Conservation (phyloP, 1,139 yeast species). For the Citeromyces hawaiiensis region DNA sequence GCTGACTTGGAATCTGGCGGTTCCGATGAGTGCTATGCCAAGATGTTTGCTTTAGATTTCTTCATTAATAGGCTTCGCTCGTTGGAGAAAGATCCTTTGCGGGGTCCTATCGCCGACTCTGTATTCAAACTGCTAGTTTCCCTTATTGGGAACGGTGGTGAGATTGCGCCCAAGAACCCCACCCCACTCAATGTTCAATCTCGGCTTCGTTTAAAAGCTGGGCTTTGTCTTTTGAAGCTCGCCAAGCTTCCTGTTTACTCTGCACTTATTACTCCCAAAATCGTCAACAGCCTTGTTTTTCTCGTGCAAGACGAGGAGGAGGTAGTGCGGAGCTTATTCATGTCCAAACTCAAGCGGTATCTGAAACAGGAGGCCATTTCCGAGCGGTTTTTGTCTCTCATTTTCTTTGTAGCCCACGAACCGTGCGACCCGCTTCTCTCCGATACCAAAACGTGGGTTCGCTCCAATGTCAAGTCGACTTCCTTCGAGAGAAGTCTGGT, state of each 20-base stretch:
- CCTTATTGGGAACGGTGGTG: constrained; percentile 72
- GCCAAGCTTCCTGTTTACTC: constrained; percentile 44
- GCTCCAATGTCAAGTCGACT: constrained; percentile 38
- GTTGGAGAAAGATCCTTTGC: constrained; percentile 21
- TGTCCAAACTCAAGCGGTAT: constrained; percentile 35
- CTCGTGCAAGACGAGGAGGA: constrained; percentile 57
- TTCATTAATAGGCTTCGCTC: constrained; percentile 54
- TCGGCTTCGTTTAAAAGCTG: constrained; percentile 57
- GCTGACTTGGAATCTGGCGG: constrained; percentile 21
- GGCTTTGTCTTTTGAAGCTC: constrained; percentile 47
- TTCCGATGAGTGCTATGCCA: constrained; percentile 24
- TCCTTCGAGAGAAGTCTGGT: constrained; percentile 50
- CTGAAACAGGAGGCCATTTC: constrained; percentile 43
- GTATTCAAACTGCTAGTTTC: constrained; percentile 56
- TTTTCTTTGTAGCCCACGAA: constrained; percentile 70
- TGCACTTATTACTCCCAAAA: constrained; percentile 34
- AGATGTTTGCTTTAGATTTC: constrained; percentile 41
- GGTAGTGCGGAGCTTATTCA: constrained; percentile 41
- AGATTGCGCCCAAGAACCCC: constrained; percentile 37
- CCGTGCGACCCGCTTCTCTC: constrained; percentile 37
- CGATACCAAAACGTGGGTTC: constrained; percentile 59
- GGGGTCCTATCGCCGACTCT: constrained; percentile 36
- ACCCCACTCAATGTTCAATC: constrained; percentile 55
- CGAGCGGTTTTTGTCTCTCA: constrained; percentile 49
- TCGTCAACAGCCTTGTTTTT: constrained; percentile 38